Percentiles rank a stretch among this genome's conserved stretches.
Evolutionary conservation across 2,329 filamentous ascomycete species (phyloP).

Genomic region (Zelopaecilomyces penicillatus): DNA sequence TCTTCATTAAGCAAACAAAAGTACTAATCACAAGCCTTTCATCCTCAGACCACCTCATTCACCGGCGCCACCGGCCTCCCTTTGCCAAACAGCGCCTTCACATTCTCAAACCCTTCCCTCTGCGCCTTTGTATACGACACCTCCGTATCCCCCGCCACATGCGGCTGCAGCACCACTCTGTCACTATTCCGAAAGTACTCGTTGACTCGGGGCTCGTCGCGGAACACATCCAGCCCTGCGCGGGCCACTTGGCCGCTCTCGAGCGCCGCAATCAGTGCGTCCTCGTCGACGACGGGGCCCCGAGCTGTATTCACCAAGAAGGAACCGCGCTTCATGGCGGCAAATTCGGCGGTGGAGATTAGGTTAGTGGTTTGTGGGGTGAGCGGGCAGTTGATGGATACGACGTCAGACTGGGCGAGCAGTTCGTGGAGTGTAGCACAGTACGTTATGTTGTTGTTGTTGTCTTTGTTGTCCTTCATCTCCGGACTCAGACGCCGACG

Average conservation of each 20-base stretch:
- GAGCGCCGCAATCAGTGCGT: slow-evolving; percentile 37
- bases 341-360: slow-evolving; percentile 31
- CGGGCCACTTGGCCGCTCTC: slow-evolving; percentile 36
- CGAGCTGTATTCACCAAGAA: slow-evolving; percentile 44
- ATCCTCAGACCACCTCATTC: slow-evolving; percentile 13
- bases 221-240: slow-evolving; percentile 41
- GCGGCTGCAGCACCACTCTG: slow-evolving; percentile 34
- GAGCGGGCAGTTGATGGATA: slow-evolving; percentile 33
- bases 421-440: slow-evolving; percentile 29
- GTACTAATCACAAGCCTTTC: background rate
- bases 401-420: slow-evolving; percentile 31
- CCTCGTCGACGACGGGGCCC: slow-evolving; percentile 40
- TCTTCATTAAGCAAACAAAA: too few relatives aligned
- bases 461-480: slow-evolving; percentile 22
- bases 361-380: slow-evolving; percentile 30
- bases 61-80: slow-evolving; percentile 31
- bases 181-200: slow-evolving; percentile 32
- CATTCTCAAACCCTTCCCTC: slow-evolving; percentile 38
- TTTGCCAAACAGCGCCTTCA: slow-evolving; percentile 28
- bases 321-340: slow-evolving; percentile 37
- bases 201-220: slow-evolving; percentile 33
- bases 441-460: slow-evolving; percentile 26
- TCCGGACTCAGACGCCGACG: slow-evolving; percentile 24
- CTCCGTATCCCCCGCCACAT: slow-evolving; percentile 37
- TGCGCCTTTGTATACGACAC: slow-evolving; percentile 33